Conservation (phyloP, 1,139 yeast genomes). For the Nematodospora anomalae region DNA sequence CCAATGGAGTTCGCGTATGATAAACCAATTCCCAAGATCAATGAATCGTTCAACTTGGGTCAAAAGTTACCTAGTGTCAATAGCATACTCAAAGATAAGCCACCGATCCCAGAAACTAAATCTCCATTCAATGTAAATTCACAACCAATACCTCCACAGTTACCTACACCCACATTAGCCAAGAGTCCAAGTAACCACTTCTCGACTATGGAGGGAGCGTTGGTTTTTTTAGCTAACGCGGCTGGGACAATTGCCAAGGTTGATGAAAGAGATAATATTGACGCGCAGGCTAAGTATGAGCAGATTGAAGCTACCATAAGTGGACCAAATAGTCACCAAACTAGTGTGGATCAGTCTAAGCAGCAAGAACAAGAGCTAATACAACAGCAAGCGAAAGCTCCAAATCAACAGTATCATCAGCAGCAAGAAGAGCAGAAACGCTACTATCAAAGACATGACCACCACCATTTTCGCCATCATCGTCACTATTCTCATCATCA, state of each 20-base stretch:
- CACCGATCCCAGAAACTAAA: neutral
- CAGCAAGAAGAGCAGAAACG: constrained; percentile 1
- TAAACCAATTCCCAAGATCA: constrained; percentile 7
- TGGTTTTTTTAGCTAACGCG: constrained; percentile 71
- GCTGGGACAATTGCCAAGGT: constrained; percentile 73
- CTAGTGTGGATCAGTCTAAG: constrained; percentile 8
- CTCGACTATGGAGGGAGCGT: constrained; percentile 63
- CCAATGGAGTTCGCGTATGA: constrained; percentile 4
- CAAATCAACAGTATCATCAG: neutral
- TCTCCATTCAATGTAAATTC: neutral
- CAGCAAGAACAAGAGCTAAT: neutral
- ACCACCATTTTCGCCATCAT: too few species aligned
- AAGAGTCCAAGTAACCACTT: constrained; percentile 20
- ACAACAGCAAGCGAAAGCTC: constrained; percentile 1
- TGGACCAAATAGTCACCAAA: constrained; percentile 9
- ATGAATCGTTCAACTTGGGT: neutral
- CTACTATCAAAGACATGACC: neutral
- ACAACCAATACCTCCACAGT: neutral
- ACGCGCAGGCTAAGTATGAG: constrained; percentile 58
- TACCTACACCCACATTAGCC: constrained; percentile 2
- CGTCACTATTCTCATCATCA: too few species aligned
- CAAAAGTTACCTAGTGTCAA: constrained; percentile 10
- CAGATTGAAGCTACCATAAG: constrained; percentile 37
- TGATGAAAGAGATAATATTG: constrained; percentile 64
- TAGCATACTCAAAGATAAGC: constrained; percentile 8